Base-by-base conservation (phyloP, 129 eudicot genomes). In the Arctium minus region DNA sequence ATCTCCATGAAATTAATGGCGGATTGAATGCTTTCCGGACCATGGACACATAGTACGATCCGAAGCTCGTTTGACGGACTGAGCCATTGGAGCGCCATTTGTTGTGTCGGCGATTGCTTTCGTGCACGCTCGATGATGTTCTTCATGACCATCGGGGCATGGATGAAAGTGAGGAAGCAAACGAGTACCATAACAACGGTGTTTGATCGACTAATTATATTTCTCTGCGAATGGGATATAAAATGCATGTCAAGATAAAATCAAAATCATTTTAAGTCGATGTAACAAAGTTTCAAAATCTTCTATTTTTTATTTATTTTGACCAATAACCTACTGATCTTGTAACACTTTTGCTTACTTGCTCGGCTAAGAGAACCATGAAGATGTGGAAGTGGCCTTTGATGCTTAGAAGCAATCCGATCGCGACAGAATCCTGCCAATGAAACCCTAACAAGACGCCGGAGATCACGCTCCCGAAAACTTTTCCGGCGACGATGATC, bases 381-480 rank as follows among this genome's bases (percentile, higher is more conserved):
- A 91, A 95, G 22, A 92, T 85, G 44, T 95, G 98, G 76, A 95
- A 92, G 73, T 90, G 98, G 1, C 98, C 98, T 85, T 95, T 95
- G 86, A 88, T 86, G 39, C 89, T 89, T 27, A 95, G 76, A 73
- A 95, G 91, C 92, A 95, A 85, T 10, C 97, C 98, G 3, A 93
- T 82, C 5, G 92, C 88, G 1, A 95, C 70, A 0, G 98, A 91
- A 36, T 95, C 97, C 22, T 86, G 92, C 97, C 94, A 95, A 69
- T 89, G 94, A 86, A 95, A 92, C 33, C 94, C 94, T 76, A 92
- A 86, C 84, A 95, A 78, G 9, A 90, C 85, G 77, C 98, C 97
- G 0, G 93, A 87, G 0, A 91, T 42, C 40, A 84, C 22, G 0
- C 92, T 86, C 5, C 98, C 98, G 0, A 85, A 53, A 32, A 92